These are phyloP conservation scores for Toxoplasma gondii DNA, from an alignment of 169 alveolate species.

Conservation along the genomic window DNA sequence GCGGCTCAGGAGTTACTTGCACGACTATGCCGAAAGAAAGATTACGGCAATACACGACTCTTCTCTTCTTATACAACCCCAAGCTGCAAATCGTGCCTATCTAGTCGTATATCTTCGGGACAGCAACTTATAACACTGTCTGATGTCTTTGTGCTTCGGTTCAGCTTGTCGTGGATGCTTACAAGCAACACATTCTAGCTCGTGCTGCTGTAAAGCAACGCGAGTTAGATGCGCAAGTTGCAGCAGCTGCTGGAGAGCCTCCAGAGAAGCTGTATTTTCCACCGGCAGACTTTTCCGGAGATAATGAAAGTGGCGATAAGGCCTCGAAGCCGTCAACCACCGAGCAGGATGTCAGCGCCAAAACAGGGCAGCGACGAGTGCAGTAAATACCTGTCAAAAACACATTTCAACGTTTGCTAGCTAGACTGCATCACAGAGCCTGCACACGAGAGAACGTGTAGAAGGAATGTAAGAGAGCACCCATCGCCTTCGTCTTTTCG, in stretches of 20 bases:
- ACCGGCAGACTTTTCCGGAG: background rate
- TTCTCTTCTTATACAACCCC: no score
- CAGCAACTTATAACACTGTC: background rate
- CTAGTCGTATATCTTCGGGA: background rate
- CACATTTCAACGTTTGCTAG: no score
- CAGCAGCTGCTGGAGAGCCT: constrained; percentile 22
- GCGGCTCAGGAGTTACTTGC: no score
- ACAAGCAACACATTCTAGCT: background rate
- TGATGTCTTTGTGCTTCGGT: background rate
- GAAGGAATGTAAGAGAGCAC: no score
- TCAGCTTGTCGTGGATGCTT: constrained; percentile 33
- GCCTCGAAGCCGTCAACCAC: background rate
- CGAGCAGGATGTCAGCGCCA: background rate
- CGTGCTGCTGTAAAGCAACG: background rate
- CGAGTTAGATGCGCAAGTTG: background rate
- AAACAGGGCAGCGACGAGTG: background rate
- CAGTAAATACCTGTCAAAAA: no score
- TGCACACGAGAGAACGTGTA: no score
- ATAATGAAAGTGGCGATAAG: background rate
- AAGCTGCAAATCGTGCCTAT: no score
- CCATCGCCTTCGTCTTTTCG: no score
- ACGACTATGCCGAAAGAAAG: no score
- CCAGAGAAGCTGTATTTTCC: background rate
- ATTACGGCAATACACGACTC: no score
- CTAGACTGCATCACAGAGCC: no score